phyloP scores from a whole-genome alignment of 257 asterid species.

The Cordia subcordata region DNA sequence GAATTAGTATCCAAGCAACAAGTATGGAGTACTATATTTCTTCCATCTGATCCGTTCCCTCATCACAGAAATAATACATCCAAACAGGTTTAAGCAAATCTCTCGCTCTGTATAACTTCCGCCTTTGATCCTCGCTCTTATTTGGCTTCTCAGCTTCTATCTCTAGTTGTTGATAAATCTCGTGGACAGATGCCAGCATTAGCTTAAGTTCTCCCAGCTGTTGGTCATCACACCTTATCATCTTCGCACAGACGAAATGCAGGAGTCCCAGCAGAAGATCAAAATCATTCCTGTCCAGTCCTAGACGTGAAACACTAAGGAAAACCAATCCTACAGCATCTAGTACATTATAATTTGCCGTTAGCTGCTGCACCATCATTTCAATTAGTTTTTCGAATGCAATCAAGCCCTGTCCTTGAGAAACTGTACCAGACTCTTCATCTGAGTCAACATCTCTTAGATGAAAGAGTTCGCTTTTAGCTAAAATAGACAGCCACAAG shows the following conservation, averaged over 20 bases:
- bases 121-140: constrained; percentile 28
- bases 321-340: constrained; percentile 65
- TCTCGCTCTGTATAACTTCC: constrained; percentile 38
- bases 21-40: constrained; percentile 2
- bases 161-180: constrained; percentile 41
- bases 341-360: constrained; percentile 40
- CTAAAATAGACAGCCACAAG: constrained; percentile 55
- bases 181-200: constrained; percentile 41
- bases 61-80: constrained; percentile 35
- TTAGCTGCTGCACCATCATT: constrained; percentile 39
- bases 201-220: constrained; percentile 49
- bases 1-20: not conserved
- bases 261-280: constrained; percentile 51
- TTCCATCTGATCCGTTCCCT: constrained; percentile 30
- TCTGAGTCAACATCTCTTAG: constrained; percentile 27
- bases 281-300: constrained; percentile 44
- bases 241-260: constrained; percentile 59
- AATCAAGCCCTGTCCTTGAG: constrained; percentile 24
- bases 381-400: constrained; percentile 56
- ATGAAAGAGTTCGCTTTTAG: constrained; percentile 59
- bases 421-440: constrained; percentile 34
- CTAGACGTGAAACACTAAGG: constrained; percentile 39
- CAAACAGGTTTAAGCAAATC: constrained; percentile 67
- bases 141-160: constrained; percentile 29
- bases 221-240: constrained; percentile 35